Conservation (phyloP, 2,329 filamentous ascomycete genomes). For the Biscogniauxia marginata region DNA sequence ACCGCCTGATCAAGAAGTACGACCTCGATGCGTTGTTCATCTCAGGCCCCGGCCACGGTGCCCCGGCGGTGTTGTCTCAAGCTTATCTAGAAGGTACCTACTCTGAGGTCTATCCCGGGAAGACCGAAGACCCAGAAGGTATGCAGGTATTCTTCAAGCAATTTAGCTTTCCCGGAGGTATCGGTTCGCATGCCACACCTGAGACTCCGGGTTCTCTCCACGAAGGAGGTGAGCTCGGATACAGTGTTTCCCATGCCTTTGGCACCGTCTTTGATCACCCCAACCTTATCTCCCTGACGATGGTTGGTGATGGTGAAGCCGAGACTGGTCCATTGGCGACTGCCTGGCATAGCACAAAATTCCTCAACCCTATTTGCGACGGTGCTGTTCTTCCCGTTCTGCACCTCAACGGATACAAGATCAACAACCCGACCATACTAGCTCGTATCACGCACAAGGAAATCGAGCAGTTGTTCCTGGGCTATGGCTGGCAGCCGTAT, state of each 20-base stretch:
- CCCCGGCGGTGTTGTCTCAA: conserved; percentile 73
- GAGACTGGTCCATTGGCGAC: conserved; percentile 78
- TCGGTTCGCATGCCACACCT: conserved; percentile 75
- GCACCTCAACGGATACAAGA: conserved; percentile 82
- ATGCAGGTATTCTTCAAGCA: conserved; percentile 78
- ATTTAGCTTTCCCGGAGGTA: conserved; percentile 78
- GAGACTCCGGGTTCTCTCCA: conserved; percentile 77
- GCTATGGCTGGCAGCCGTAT: conserved; percentile 78
- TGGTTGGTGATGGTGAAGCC: conserved; percentile 80
- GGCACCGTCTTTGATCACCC: conserved; percentile 75
- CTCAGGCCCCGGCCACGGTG: conserved; percentile 75
- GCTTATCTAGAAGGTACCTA: conserved; percentile 77
- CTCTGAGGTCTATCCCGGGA: conserved; percentile 74
- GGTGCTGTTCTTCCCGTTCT: conserved; percentile 76
- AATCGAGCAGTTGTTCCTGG: conserved; percentile 65
- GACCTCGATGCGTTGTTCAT: conserved; percentile 71
- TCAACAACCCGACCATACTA: conserved; percentile 75
- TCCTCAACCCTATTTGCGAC: conserved; percentile 75
- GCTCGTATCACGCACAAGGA: conserved; percentile 74
- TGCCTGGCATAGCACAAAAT: conserved; percentile 80
- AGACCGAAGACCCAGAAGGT: conserved; percentile 65
- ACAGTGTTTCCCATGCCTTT: conserved; percentile 76
- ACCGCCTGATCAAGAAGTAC: conserved; percentile 78
- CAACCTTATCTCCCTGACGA: conserved; percentile 70
- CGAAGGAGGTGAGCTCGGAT: conserved; percentile 80